Evolutionary conservation across 805 yeast species (phyloP).

Genomic region (Kluyveromyces lactis): DNA sequence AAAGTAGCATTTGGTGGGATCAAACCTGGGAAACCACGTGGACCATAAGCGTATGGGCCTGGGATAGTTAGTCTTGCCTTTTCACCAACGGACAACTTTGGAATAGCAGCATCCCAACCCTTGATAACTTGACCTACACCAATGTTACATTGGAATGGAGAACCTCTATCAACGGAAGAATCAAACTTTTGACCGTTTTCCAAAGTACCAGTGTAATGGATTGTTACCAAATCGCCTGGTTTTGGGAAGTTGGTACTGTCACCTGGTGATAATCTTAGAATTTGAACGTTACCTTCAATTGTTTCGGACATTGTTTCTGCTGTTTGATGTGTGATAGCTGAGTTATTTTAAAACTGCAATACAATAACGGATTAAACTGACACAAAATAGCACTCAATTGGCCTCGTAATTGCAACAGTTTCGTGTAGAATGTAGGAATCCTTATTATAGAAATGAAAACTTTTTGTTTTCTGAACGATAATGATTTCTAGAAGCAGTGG

Average conservation of each 20-base stretch:
- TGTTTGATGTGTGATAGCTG: not conserved
- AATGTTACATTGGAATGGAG: constrained; percentile 88
- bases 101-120: constrained; percentile 96
- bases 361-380: not conserved
- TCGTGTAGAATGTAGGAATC: too few species aligned
- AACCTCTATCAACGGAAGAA: constrained; percentile 89
- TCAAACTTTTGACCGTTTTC: constrained; percentile 95
- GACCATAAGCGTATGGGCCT: constrained; percentile 88
- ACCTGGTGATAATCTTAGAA: constrained; percentile 41
- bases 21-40: constrained; percentile 91
- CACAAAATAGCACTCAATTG: not conserved
- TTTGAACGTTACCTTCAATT: constrained; percentile 33
- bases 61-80: constrained; percentile 89
- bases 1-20: constrained; percentile 96
- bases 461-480: too few species aligned
- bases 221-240: constrained; percentile 80
- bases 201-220: constrained; percentile 92
- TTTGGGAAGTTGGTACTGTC: constrained; percentile 85
- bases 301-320: constrained; percentile 24
- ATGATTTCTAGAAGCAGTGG: too few species aligned
- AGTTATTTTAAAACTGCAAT: too few species aligned
- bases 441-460: too few species aligned
- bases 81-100: constrained; percentile 86
- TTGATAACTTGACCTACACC: constrained; percentile 95
- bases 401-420: not conserved